phyloP scores from a whole-genome alignment of 2,329 filamentous ascomycete genomes.

The Fusarium sp. region DNA sequence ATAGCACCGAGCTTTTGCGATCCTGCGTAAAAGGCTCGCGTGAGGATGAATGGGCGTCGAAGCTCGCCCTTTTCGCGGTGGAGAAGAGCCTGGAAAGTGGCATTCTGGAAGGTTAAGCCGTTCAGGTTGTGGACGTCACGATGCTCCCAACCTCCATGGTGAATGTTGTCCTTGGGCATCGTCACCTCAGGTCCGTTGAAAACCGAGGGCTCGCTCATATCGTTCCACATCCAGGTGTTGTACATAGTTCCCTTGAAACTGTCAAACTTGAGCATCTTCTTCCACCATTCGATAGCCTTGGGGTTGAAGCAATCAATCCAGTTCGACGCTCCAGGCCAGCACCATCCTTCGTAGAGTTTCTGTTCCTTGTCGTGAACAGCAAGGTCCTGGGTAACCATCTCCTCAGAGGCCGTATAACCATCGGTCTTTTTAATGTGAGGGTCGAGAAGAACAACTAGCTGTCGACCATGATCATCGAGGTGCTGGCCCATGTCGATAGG shows the following conservation, averaged over 20 bases:
- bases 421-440: slow-evolving; percentile 96
- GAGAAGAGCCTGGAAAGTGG: slow-evolving; percentile 86
- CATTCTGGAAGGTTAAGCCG: slow-evolving; percentile 94
- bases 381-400: slow-evolving; percentile 85
- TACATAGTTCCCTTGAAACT: slow-evolving; percentile 85
- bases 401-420: slow-evolving; percentile 80
- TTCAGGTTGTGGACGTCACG: slow-evolving; percentile 97
- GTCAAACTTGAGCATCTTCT: slow-evolving; percentile 85
- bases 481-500: slow-evolving; percentile 90
- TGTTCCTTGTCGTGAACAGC: slow-evolving; percentile 92
- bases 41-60: slow-evolving; percentile 90
- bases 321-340: slow-evolving; percentile 96
- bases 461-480: slow-evolving; percentile 85
- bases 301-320: slow-evolving; percentile 98
- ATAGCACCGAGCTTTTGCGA: slow-evolving; percentile 92
- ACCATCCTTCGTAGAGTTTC: slow-evolving; percentile 94
- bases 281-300: slow-evolving; percentile 93
- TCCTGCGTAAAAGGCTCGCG: slow-evolving; percentile 91
- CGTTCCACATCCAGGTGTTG: slow-evolving; percentile 98
- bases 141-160: slow-evolving; percentile 93
- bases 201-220: slow-evolving; percentile 99
- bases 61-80: slow-evolving; percentile 88
- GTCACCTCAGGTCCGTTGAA: slow-evolving; percentile 99
- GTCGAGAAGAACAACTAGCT: slow-evolving; percentile 94
- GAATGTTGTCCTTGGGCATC: slow-evolving; percentile 98